These are phyloP conservation scores for Moniliella sp. DNA, from an alignment of 1,284 basidiomycete genomes.

Conservation along the genomic window DNA sequence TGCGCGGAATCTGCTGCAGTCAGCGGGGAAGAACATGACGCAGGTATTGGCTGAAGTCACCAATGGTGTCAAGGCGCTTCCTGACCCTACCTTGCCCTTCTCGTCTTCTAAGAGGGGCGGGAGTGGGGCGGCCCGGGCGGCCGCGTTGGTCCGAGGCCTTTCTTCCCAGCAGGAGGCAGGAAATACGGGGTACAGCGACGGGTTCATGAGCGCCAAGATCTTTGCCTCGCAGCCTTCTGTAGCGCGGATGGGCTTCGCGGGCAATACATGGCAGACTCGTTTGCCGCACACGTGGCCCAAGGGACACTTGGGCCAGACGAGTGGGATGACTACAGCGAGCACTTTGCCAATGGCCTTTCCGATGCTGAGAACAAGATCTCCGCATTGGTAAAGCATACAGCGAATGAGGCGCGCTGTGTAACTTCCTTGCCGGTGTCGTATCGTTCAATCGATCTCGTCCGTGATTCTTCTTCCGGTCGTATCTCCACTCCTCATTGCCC, in stretches of 20 bases:
- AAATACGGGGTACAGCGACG: slow-evolving; percentile 43
- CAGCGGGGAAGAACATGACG: no score
- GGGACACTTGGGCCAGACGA: no score
- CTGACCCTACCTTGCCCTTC: slow-evolving; percentile 2
- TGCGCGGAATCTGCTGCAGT: no score
- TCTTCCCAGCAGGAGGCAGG: slow-evolving; percentile 1
- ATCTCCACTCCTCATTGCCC: no score
- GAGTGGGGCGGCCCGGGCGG: neutral
- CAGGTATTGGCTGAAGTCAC: neutral
- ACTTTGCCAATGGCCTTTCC: no score
- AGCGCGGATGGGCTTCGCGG: slow-evolving; percentile 47
- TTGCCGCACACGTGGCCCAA: slow-evolving; percentile 5
- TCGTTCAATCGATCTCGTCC: no score
- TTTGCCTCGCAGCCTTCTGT: slow-evolving; percentile 41
- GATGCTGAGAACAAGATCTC: no score
- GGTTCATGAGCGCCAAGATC: slow-evolving; percentile 44
- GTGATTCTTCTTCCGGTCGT: no score
- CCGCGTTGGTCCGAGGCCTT: neutral
- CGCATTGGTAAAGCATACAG: no score
- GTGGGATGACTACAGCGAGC: no score
- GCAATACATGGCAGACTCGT: slow-evolving; percentile 44
- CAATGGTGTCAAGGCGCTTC: slow-evolving; percentile 2
- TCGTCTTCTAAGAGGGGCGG: neutral
- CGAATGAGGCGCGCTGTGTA: no score
- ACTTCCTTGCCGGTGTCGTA: no score